These are phyloP conservation scores for Murraya koenigii DNA, from an alignment of 345 rosid species.

Conservation along the genomic window DNA sequence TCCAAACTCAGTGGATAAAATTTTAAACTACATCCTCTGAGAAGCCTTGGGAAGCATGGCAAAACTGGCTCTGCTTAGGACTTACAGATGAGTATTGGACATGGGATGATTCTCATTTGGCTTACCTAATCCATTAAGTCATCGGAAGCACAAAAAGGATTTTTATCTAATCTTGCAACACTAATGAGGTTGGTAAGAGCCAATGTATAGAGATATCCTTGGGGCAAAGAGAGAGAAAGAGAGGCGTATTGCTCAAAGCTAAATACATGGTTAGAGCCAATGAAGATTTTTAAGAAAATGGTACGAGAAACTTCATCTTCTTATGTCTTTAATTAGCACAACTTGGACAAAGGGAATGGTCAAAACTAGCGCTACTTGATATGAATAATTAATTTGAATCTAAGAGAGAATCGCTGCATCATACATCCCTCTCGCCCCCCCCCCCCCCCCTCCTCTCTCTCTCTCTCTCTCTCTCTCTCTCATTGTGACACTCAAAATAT, in stretches of 20 bases:
- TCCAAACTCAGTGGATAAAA: not conserved
- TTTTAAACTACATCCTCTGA: not conserved
- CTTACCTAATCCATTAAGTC: not conserved
- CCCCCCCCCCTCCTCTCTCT: no score
- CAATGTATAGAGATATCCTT: not conserved
- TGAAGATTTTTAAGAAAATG: not conserved
- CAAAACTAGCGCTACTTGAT: not conserved
- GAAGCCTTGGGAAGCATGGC: not conserved
- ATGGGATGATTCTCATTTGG: not conserved
- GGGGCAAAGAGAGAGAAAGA: not conserved
- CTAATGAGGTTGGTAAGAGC: no score
- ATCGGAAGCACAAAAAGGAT: conserved; percentile 1
- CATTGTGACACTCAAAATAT: not conserved
- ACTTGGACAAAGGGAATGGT: not conserved
- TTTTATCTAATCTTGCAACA: not conserved
- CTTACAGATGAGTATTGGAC: not conserved
- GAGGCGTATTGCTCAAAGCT: not conserved
- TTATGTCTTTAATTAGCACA: not conserved
- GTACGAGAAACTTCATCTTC: not conserved
- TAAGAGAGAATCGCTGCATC: not conserved
- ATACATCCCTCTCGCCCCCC: not conserved
- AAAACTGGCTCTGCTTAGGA: not conserved
- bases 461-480: not conserved
- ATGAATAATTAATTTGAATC: not conserved
- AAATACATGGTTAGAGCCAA: not conserved